phyloP scores from a whole-genome alignment of 2,329 filamentous ascomycete genomes.

The Diaporthe nobilis region DNA sequence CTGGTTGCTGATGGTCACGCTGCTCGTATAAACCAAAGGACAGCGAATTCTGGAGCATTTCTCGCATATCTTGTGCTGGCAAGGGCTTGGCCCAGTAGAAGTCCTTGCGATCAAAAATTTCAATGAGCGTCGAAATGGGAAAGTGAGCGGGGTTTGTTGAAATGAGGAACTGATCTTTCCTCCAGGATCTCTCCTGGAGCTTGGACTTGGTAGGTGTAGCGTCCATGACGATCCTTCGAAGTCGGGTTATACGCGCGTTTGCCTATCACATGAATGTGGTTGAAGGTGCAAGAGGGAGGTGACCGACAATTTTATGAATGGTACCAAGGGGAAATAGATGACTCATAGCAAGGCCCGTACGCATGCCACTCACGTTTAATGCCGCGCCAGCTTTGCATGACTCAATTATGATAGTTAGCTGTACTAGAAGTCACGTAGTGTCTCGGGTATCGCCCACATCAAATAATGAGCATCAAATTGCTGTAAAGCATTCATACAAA shows the following conservation, averaged over 20 bases:
- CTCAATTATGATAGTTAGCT: too few relatives aligned
- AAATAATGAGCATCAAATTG: too few relatives aligned
- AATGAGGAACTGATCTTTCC: neutral
- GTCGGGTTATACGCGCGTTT: neutral
- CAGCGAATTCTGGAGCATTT: neutral
- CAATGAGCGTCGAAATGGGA: neutral
- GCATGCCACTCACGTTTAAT: neutral
- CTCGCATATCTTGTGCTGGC: neutral
- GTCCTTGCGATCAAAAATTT: neutral
- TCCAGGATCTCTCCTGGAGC: neutral
- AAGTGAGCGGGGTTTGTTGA: neutral
- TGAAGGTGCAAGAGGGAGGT: neutral
- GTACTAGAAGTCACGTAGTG: too few relatives aligned
- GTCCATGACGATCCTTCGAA: neutral
- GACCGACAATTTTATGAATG: neutral
- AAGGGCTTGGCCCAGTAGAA: constrained; percentile 3
- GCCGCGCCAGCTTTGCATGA: neutral
- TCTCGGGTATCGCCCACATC: too few relatives aligned
- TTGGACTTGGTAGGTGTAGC: neutral
- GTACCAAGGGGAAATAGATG: neutral
- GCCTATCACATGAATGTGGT: neutral
- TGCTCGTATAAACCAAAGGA: neutral
- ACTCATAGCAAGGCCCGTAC: neutral
- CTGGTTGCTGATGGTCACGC: neutral
- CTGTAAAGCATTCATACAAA: too few relatives aligned